phyloP scores from a whole-genome alignment of 495 filamentous ascomycete genomes.

The Lophiotrema nucula region DNA sequence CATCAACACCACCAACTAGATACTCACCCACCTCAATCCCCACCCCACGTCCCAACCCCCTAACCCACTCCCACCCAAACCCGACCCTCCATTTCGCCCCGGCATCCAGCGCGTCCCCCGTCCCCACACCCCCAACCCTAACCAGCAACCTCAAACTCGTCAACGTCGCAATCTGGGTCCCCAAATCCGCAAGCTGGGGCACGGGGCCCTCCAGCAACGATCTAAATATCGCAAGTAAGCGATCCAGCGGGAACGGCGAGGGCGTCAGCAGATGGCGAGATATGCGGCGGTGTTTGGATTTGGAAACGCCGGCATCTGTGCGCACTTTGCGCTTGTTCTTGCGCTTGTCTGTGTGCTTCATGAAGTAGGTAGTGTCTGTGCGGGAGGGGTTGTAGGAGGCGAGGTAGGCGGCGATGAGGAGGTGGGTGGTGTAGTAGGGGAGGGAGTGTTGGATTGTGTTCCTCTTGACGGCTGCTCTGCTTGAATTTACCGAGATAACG shows the following conservation, averaged over 20 bases:
- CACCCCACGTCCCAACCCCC: conserved; percentile 63
- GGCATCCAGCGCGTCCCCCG: conserved; percentile 60
- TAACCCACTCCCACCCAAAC: conserved; percentile 71
- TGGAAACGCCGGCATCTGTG: background rate
- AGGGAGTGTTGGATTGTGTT: conserved; percentile 44
- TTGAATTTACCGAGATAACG: conserved; percentile 2
- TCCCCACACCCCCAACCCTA: conserved; percentile 49
- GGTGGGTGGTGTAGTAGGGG: conserved; percentile 76
- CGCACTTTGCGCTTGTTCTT: conserved; percentile 44
- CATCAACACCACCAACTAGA: conserved; percentile 50
- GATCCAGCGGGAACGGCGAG: conserved; percentile 81
- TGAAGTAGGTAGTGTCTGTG: conserved; percentile 80
- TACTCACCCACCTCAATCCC: conserved; percentile 72
- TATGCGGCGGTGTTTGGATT: conserved; percentile 49
- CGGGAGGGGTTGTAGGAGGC: conserved; percentile 82
- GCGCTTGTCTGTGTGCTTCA: conserved; percentile 66
- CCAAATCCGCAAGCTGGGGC: conserved; percentile 52
- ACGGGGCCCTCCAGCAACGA: conserved; percentile 69
- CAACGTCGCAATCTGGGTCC: conserved; percentile 68
- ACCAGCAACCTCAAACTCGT: conserved; percentile 74
- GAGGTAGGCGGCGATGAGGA: conserved; percentile 85
- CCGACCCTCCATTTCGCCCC: conserved; percentile 70
- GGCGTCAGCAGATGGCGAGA: conserved; percentile 67
- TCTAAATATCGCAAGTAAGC: conserved; percentile 82
- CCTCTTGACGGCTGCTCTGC: conserved; percentile 16